Percentiles rank a stretch among this genome's conserved stretches.
Conservation (phyloP, 257 asterid genomes). For the Paraleonurus japonicus region DNA sequence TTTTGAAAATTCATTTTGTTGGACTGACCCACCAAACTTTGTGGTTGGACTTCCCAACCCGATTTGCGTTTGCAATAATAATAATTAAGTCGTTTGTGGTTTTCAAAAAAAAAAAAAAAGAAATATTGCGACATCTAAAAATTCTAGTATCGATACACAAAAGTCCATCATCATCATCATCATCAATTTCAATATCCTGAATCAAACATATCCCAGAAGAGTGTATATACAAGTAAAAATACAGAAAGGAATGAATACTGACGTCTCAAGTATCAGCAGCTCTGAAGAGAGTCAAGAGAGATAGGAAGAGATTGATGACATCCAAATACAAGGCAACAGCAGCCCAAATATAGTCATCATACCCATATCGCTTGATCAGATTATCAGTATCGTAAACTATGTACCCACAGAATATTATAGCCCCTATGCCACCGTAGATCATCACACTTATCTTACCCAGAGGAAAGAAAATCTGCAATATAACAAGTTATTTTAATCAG, state of each 20-base stretch:
- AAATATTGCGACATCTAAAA: no score
- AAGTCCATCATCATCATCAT: no score
- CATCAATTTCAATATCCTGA: constrained; percentile 4
- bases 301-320: constrained; percentile 47
- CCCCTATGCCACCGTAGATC: constrained; percentile 51
- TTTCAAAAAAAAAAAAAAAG: no score
- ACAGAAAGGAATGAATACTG: background rate
- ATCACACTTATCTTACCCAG: constrained; percentile 41
- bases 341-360: constrained; percentile 56
- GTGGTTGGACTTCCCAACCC: no score
- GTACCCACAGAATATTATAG: constrained; percentile 54
- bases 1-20: no score
- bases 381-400: constrained; percentile 60
- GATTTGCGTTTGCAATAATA: no score
- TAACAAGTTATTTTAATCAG: background rate
- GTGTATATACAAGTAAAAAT: background rate
- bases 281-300: constrained; percentile 40
- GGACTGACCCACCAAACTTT: no score
- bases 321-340: constrained; percentile 54
- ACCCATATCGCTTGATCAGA: constrained; percentile 50
- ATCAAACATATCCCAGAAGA: background rate
- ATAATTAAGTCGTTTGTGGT: no score
- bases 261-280: constrained; percentile 34
- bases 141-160: no score
- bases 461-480: constrained; percentile 53